Evolutionary conservation across 1,284 basidiomycete species (phyloP).

Genomic region (Ustanciosporium gigantosporum): DNA sequence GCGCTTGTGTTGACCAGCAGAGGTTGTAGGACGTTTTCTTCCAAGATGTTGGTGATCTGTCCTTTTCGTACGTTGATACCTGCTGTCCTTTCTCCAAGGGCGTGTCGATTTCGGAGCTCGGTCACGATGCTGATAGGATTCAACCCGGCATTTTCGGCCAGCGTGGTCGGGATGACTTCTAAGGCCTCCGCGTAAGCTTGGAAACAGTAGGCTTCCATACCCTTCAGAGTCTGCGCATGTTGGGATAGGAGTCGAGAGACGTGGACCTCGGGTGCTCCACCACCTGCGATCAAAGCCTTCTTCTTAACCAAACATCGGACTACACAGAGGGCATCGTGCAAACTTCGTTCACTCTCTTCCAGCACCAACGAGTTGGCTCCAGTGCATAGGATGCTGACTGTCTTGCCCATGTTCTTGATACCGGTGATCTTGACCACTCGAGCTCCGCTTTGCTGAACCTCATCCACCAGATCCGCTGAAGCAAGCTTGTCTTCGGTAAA

Average conservation of each 20-base stretch:
- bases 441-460: conserved; percentile 79
- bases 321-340: conserved; percentile 97
- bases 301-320: conserved; percentile 98
- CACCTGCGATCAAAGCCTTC: conserved; percentile 93
- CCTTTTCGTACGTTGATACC: conserved; percentile 89
- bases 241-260: conserved; percentile 91
- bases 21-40: conserved; percentile 97
- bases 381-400: conserved; percentile 92
- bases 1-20: conserved; percentile 93
- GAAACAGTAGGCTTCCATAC: conserved; percentile 99
- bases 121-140: conserved; percentile 99
- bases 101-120: conserved; percentile 94
- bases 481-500: conserved; percentile 99
- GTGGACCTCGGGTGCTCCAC: conserved; percentile 97
- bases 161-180: conserved; percentile 95
- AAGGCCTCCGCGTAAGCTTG: conserved; percentile 97
- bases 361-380: conserved; percentile 91
- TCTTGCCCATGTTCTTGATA: conserved; percentile 91
- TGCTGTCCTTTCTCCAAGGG: conserved; percentile 88
- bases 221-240: conserved; percentile 89
- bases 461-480: conserved; percentile 92
- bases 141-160: conserved; percentile 97
- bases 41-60: conserved; percentile 90
- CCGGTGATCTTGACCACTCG: conserved; percentile 95
- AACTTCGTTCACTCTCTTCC: conserved; percentile 93